Evolutionary conservation across 768 basidiomycete species (phyloP), one percentile per base, ranked within the genome.

Genomic region (Hericium rajendrae): DNA sequence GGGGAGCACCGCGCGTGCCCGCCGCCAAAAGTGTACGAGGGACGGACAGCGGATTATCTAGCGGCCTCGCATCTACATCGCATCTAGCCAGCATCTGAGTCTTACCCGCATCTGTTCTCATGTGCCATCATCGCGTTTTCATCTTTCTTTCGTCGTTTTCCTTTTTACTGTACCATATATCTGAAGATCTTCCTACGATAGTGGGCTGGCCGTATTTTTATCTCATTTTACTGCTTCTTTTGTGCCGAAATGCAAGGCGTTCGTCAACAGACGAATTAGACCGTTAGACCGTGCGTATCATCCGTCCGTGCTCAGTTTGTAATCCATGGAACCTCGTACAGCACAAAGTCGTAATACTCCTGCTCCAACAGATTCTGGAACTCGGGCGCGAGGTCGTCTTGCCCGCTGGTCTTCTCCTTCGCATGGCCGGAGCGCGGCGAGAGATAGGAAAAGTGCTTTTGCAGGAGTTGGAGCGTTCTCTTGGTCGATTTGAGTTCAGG

Each of bases 311-410:
- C 56, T 75, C 75, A 86, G 64, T 81, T 78, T 40, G 86, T 73
- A 63, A 97, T 88, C 88, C 89, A 93, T 37, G 91, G 92, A 54
- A 99, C 81, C 70, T 97, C 95, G 68, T 86, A 94, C 67, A 95
- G 68, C 22, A 97, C 91, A 66, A 97, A 99, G 71, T 95, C 92
- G 69, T 88, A 93, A 69, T 88, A 90, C 70, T 99, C 95, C 69
- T 94, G 89, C 67, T 99, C 97, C 78, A 99, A 81, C 39, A 99
- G 73, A 12, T 83, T 81, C 69, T 93, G 90, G 69, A 89, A 99
- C 70, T 99, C 95, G 61, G 94, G 95, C 13, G 81, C 78, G 56
- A 91, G 86, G 26, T 93, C 91, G 5, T 87, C 85, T 48, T 72
- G 74, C 6, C 70, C 72, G 0, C 51, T 66, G 61, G 74, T 74